Evolutionary conservation across 495 filamentous ascomycete genomes (phyloP), one percentile per base, ranked within the genome.

Genomic region (Aspergillus nanangensis): DNA sequence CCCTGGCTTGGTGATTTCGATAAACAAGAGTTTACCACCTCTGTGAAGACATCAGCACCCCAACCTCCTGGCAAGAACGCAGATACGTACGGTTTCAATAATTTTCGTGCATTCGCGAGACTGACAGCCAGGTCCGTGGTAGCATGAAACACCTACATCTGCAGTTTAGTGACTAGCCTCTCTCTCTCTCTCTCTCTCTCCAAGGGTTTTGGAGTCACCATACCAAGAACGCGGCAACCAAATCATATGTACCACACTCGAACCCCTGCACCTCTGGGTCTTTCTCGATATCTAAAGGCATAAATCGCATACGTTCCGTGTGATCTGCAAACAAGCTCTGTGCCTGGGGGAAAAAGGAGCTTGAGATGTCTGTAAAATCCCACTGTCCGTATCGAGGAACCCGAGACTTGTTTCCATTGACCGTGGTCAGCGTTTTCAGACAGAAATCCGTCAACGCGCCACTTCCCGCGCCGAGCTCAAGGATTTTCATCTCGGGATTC

Each of bases 311-410:
- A 8, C 27, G 37, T 4, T 31, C 22, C 2, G 23, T 37, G 8
- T 51, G 34, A 3, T 22, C 18, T 5, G 25, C 27, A 31, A 56
- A 52, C 11, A 27, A 35, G 8, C 27, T 22, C 21, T 38, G 35
- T 1, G 48, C 45, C 13, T 41, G 15, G n/a, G 31, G 17, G 10
- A 56, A 56, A n/a, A 51, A 48, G 5, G 60, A 68, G 9, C 44
- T 27, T 0, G 72, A 76, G 17, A 79, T 70, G 45, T 81, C 75
- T 5, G 78, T 80, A 50, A 67, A 75, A 3, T 48, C 48, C 44
- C 47, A 56, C 11, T 43, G 51, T 27, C 48, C 50, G 32, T 65
- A 63, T 9, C 36, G 49, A 14, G 38, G 55, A 20, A 41, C 47
- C n/a, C n/a, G n/a, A n/a, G n/a, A n/a, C n/a, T n/a, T n/a, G n/a